Percentiles rank a stretch among this genome's conserved stretches.
Evolutionary conservation across 2,329 filamentous ascomycete species (phyloP).

Genomic region (Aspergillus sergii): DNA sequence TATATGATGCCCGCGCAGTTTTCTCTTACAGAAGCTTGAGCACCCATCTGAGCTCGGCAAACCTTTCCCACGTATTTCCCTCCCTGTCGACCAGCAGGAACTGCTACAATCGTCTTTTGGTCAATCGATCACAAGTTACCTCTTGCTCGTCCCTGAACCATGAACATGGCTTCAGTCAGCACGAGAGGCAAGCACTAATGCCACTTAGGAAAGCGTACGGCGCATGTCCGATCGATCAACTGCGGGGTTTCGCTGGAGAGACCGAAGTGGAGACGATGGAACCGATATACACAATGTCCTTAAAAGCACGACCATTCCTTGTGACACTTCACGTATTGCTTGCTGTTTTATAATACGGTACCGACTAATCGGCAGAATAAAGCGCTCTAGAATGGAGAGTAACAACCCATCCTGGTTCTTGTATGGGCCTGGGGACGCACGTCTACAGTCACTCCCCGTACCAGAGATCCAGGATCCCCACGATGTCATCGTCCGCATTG

Average conservation of each 20-base stretch:
- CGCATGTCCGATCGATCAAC: background rate
- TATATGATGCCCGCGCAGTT: no score
- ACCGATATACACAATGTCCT: background rate
- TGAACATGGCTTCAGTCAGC: background rate
- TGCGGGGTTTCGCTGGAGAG: background rate
- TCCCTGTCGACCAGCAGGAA: no score
- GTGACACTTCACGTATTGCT: background rate
- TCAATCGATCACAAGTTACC: no score
- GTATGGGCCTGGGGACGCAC: conserved; percentile 41
- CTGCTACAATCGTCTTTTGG: no score
- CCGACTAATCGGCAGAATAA: background rate
- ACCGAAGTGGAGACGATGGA: background rate
- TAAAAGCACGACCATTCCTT: background rate
- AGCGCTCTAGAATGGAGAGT: background rate
- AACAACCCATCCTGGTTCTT: conserved; percentile 47
- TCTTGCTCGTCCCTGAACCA: background rate
- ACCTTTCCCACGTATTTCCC: no score
- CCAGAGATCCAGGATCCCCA: conserved; percentile 38
- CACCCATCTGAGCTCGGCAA: no score
- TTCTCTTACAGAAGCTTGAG: no score
- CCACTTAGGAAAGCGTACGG: background rate
- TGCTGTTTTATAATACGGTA: background rate
- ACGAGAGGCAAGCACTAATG: background rate
- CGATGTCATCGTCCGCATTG: conserved; percentile 48
- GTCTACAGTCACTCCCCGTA: conserved; percentile 41